A percentile compares a stretch with the other conserved stretches of the same genome.
Conservation (phyloP, 2,329 filamentous ascomycete genomes). For the Fusarium circinatum region DNA sequence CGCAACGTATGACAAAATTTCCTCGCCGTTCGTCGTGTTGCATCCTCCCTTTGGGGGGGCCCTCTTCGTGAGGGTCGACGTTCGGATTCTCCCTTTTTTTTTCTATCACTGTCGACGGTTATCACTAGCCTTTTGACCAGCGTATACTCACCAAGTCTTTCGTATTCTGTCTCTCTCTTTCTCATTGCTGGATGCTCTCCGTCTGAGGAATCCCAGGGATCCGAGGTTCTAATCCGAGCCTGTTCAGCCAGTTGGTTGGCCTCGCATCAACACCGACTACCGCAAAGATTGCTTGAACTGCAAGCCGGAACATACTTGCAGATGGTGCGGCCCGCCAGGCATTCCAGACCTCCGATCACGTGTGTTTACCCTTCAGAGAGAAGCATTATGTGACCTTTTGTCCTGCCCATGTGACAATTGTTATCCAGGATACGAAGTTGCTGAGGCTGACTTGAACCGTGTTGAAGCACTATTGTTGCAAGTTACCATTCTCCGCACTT, state of each 20-base stretch:
- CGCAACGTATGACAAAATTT: neutral
- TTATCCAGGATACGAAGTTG: neutral
- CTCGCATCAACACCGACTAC: neutral
- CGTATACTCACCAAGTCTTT: neutral
- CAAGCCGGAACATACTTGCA: neutral
- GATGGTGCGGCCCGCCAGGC: neutral
- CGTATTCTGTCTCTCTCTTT: neutral
- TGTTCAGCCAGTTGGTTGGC: neutral
- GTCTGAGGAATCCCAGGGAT: neutral
- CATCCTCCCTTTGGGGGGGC: neutral
- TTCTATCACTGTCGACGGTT: neutral
- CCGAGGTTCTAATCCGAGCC: neutral
- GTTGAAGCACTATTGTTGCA: slow-evolving; percentile 28
- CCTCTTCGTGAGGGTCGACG: neutral
- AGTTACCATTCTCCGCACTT: slow-evolving; percentile 6
- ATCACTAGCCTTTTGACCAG: neutral
- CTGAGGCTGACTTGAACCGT: neutral
- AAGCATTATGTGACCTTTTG: slow-evolving; percentile 23
- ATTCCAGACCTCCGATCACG: neutral
- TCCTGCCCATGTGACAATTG: slow-evolving; percentile 11
- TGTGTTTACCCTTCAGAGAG: slow-evolving; percentile 5
- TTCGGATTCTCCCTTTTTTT: neutral
- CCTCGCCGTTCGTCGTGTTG: neutral
- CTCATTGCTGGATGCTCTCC: neutral
- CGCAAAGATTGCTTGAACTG: neutral